Evolutionary conservation across 192 early-diverging fungal species (phyloP), one percentile per base, ranked within the genome.

Genomic region (Gigaspora rosea): DNA sequence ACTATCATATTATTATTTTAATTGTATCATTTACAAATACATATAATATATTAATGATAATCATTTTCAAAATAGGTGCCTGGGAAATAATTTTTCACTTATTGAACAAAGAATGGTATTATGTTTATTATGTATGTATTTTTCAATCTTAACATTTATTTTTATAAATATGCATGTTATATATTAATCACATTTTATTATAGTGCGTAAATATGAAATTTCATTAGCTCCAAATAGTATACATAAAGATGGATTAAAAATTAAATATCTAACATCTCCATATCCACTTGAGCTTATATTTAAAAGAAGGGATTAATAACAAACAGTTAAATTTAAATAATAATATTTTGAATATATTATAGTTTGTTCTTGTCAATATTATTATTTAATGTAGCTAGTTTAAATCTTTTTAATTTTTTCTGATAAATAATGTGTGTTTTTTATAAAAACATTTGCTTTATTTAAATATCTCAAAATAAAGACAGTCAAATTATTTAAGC

Each of bases 171-270:
- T 20, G 4, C 20, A 5, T 58, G 9, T 22, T 20, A 58, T 20
- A 20, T 57, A 57, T 41, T 15, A 27, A 27, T 27, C 0, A 27
- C 27, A 27, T 27, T 27, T 27, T 27, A 5, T 18, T 58, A 8
- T 11, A 59, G 58, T 59, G 27, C n/a, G 58, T 11, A 59, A 59
- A 59, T 59, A 59, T 59, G 58, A 59, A 59, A 10, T 59, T n/a
- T 59, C 9, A 11, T 59, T 59, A 59, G 16, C 58, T 8, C 20
- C 22, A 8, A 22, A 59, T 59, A 59, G 58, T 59, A 20, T 59
- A 11, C 58, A 59, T 59, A 59, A 59, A 59, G 58, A 59, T 59
- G 27, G 27, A 59, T 27, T 59, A 59, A n/a, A 27, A 59, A 27
- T 27, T 8, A 8, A 8, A n/a, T 10, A 7, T 1, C 10, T 3